Conservation (phyloP, 345 rosid genomes). For the Angophora floribunda region DNA sequence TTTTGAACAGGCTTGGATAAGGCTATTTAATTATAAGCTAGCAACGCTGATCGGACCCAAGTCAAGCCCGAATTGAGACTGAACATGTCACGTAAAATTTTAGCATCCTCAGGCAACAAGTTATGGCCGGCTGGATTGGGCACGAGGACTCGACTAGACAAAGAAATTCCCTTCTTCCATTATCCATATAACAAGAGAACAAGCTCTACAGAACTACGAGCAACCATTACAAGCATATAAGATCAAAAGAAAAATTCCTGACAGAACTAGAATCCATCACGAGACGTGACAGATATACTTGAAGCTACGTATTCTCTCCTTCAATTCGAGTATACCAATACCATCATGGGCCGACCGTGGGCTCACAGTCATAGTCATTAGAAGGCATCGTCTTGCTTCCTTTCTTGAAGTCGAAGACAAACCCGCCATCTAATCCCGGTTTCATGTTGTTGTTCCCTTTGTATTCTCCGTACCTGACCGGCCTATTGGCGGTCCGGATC, state of each 20-base stretch:
- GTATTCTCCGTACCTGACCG: background rate
- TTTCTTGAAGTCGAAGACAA: background rate
- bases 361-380: background rate
- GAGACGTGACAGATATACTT: background rate
- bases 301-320: background rate
- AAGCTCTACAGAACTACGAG: background rate
- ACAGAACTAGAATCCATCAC: background rate
- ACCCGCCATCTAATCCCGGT: background rate
- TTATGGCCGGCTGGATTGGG: background rate
- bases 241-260: background rate
- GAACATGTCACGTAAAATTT: background rate
- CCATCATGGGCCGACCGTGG: background rate
- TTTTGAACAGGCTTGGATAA: background rate
- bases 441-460: background rate
- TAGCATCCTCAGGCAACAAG: background rate
- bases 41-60: background rate
- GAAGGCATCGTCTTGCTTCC: background rate
- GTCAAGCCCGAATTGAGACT: background rate
- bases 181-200: background rate
- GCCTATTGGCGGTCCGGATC: slow-evolving; percentile 3
- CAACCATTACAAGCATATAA: background rate
- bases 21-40: background rate
- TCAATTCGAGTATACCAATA: background rate
- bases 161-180: background rate
- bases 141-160: background rate